Evolutionary conservation across 768 basidiomycete genomes (phyloP), one percentile per base, ranked within the genome.

Genomic region (Psilocybe sp.): DNA sequence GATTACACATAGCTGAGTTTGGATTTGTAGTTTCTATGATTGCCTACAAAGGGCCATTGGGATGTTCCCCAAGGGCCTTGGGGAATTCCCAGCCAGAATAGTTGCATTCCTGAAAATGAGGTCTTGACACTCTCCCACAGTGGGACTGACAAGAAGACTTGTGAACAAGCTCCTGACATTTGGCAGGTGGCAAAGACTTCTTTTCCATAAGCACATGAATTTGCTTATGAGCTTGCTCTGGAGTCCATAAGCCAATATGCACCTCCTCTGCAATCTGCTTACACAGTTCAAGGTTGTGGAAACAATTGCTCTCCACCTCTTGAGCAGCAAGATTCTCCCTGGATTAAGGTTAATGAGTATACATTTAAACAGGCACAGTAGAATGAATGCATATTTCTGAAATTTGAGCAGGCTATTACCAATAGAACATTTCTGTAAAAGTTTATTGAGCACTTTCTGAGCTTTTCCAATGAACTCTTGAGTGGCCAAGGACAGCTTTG

Each of bases 311-410:
- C 4, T 41, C 18, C 3, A 3, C 3, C 14, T 15, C 4, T 3
- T 12, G n/a, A 12, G n/a, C n/a, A 16, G 40, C 4, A 4, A 41
- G 4, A 41, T 41, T 15, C 4, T 19, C 6, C 2, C 40, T 41
- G 19, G 7, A 15, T 8, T 40, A 15, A 40, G 4, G 40, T 15
- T 4, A 28, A 44, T 23, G 20, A 44, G 3, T 12, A 4, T 35
- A 37, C n/a, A 12, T n/a, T 14, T 12, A 35, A 5, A 32, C 9
- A 43, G 40, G 44, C 20, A 33, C 4, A 23, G 5, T 23, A 40
- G 39, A 48, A n/a, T n/a, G n/a, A 32, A 44, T 42, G 43, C 43
- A 14, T 55, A 57, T 53, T 44, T 35, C 23, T 54, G 40, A 18
- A 60, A 40, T 3, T 51, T 42, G 9, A 55, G 8, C 12, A 59